These are phyloP conservation scores for Yamadazyma takamatsuzukensis DNA, from an alignment of 805 yeast genomes.

Conservation along the genomic window DNA sequence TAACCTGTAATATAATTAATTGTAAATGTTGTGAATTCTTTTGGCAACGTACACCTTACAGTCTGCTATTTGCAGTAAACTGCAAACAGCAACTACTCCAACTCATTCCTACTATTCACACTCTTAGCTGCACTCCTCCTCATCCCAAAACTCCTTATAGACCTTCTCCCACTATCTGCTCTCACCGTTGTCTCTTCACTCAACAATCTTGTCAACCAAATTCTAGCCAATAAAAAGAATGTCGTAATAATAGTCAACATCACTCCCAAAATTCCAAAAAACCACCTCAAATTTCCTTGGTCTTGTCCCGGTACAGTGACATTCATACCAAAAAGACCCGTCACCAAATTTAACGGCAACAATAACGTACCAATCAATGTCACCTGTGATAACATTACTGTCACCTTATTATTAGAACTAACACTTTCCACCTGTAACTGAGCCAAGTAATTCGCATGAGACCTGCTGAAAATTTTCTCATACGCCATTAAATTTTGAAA, in stretches of 20 bases:
- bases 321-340: constrained; percentile 96
- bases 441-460: constrained; percentile 89
- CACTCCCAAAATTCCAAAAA: constrained; percentile 28
- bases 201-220: constrained; percentile 18
- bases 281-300: constrained; percentile 28
- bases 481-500: constrained; percentile 83
- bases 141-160: constrained; percentile 25
- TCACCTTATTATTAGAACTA: constrained; percentile 77
- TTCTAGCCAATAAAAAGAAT: constrained; percentile 16
- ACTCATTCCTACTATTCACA: too few species aligned
- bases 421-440: constrained; percentile 92
- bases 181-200: constrained; percentile 8
- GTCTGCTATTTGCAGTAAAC: too few species aligned
- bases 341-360: constrained; percentile 83
- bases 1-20: too few species aligned
- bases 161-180: constrained; percentile 15
- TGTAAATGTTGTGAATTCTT: too few species aligned
- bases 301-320: constrained; percentile 76
- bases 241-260: constrained; percentile 18
- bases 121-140: constrained; percentile 34
- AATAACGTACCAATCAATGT: constrained; percentile 87
- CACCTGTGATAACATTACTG: constrained; percentile 83
- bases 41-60: too few species aligned
- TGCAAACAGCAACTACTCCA: too few species aligned
- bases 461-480: constrained; percentile 88